Evolutionary conservation across 2,329 filamentous ascomycete genomes (phyloP).

Genomic region (Erysiphe neolycopersici): DNA sequence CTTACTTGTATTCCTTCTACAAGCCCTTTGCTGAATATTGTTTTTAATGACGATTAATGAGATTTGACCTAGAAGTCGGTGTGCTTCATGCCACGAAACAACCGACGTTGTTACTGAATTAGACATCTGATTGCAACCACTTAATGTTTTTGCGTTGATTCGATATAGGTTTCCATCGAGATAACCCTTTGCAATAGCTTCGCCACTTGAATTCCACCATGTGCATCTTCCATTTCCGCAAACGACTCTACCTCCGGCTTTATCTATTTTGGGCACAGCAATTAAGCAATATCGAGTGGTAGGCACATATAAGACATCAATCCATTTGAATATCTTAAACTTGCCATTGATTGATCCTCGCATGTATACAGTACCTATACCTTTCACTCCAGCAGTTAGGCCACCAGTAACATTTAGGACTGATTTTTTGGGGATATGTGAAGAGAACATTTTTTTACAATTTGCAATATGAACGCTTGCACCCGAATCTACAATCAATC

Average conservation of each 20-base stretch:
- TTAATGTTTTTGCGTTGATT: neutral
- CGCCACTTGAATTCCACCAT: neutral
- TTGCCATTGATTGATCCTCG: neutral
- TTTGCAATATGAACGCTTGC: neutral
- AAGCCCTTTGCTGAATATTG: neutral
- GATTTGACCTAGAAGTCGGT: neutral
- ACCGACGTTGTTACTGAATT: neutral
- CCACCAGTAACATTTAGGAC: neutral
- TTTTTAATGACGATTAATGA: neutral
- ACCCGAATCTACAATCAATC: neutral
- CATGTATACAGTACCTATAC: neutral
- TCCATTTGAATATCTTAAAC: neutral
- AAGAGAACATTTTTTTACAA: neutral
- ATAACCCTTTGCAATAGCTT: neutral
- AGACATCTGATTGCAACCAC: neutral
- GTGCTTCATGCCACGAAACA: neutral
- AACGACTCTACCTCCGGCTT: neutral
- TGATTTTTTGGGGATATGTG: neutral
- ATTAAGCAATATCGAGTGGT: neutral
- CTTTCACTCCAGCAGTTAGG: neutral
- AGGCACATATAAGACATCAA: neutral
- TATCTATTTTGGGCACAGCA: neutral
- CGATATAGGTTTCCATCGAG: neutral
- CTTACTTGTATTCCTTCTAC: neutral
- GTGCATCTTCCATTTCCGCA: neutral